phyloP scores from a whole-genome alignment of 1,139 yeast species.

The Magnusiomyces ingens region DNA sequence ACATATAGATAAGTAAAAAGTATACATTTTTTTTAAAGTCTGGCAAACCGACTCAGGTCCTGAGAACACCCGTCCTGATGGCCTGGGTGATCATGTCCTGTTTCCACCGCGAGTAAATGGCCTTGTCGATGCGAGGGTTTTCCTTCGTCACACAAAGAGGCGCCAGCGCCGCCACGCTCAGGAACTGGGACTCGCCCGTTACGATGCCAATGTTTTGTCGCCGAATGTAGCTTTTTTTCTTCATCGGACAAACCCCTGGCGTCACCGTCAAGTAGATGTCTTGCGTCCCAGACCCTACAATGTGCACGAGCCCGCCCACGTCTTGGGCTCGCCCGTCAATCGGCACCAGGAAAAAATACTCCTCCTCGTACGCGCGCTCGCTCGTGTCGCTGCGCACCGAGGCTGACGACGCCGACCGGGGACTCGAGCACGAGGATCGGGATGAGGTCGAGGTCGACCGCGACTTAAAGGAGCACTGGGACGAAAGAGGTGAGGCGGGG shows the following conservation, averaged over 20 bases:
- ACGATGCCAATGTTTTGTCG: conserved; percentile 12
- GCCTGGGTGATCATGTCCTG: conserved; percentile 14
- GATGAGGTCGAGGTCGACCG: too few species aligned
- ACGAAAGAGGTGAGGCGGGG: too few species aligned
- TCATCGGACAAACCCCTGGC: conserved; percentile 10
- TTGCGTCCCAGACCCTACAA: conserved; percentile 15
- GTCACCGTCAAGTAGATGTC: conserved; percentile 10
- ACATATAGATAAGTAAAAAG: too few species aligned
- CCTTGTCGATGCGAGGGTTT: conserved; percentile 10
- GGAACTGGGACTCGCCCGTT: conserved; percentile 8
- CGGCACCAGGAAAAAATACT: conserved; percentile 14
- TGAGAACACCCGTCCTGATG: conserved; percentile 3
- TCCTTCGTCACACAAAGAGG: conserved; percentile 14
- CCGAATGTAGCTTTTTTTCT: conserved; percentile 3
- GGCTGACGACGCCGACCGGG: too few species aligned
- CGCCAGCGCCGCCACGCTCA: conserved; percentile 10
- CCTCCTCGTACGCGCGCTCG: conserved; percentile 6
- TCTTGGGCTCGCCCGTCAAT: conserved; percentile 8
- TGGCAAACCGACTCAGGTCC: not conserved
- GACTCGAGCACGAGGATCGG: too few species aligned
- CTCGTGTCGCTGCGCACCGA: too few species aligned
- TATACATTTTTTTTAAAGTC: not conserved
- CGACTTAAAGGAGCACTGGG: too few species aligned
- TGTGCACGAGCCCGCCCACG: conserved; percentile 12
- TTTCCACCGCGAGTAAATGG: conserved; percentile 14